Evolutionary conservation across 106 monocot genomes (phyloP), one percentile per base, ranked within the genome.

Genomic region (Ottelia alismoides): DNA sequence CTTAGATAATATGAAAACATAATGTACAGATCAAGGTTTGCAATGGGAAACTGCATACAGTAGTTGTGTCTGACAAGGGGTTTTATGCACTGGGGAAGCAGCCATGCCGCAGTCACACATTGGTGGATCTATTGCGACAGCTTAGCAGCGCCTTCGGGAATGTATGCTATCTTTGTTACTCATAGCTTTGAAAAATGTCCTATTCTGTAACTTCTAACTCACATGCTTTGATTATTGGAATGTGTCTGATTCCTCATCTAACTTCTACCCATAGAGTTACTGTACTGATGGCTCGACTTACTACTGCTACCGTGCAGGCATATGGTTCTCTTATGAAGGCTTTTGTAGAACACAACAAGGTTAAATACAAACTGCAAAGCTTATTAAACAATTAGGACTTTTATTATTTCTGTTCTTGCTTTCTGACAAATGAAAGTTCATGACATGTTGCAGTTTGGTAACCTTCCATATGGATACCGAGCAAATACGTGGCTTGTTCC

Each of bases 311-410:
- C 10, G 27, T 76, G 57, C 84, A 94, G 94, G 94, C 94, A 16
- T 94, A 94, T 72, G 81, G 81, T 3, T 53, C 73, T 2, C 70
- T 94, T 24, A 88, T 94, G 88, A 88, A 88, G 56, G 88, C 88
- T 69, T 94, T 94, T 81, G 50, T 78, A 11, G 94, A 94, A 12
- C 94, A 84, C 67, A 94, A 94, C 69, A 94, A 88, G 94, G 94
- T 94, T 27, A 17, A 31, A n/a, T n/a, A n/a, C n/a, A n/a, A n/a
- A n/a, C n/a, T n/a, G n/a, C n/a, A n/a, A n/a, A n/a, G n/a, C n/a
- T n/a, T n/a, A n/a, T n/a, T n/a, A n/a, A n/a, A n/a, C n/a, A n/a
- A n/a, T n/a, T n/a, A n/a, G n/a, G n/a, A n/a, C n/a, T n/a, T n/a
- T n/a, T n/a, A n/a, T n/a, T n/a, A n/a, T n/a, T n/a, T n/a, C n/a